Conservation (phyloP, 345 rosid genomes). For the Citrus cavaleriei region DNA sequence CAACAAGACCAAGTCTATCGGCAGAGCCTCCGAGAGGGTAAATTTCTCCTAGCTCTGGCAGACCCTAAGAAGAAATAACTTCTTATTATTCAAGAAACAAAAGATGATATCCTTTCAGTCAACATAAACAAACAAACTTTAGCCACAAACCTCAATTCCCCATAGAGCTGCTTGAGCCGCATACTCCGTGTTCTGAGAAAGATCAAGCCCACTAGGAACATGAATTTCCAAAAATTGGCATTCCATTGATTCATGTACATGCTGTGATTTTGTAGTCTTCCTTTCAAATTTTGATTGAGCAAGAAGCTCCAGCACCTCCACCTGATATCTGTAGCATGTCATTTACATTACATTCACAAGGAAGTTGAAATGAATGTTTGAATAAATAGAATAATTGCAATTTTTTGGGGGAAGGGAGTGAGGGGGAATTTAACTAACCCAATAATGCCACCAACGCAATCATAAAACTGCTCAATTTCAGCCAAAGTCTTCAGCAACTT, state of each 20-base stretch:
- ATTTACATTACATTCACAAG: constrained; percentile 1
- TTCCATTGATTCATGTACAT: constrained; percentile 40
- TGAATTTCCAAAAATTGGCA: constrained; percentile 70
- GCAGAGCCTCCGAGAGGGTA: constrained; percentile 93
- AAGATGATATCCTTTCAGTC: neutral
- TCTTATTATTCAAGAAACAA: constrained; percentile 41
- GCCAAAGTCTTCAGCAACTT: constrained; percentile 46
- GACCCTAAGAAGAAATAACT: constrained; percentile 61
- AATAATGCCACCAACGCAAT: constrained; percentile 90
- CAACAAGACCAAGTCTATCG: constrained; percentile 83
- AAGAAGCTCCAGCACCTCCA: constrained; percentile 80
- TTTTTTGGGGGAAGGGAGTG: neutral
- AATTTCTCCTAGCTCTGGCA: constrained; percentile 92
- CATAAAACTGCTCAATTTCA: constrained; percentile 72
- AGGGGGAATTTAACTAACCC: constrained; percentile 42
- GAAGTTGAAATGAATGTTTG: constrained; percentile 1
- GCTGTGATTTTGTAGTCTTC: constrained; percentile 36
- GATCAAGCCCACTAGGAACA: constrained; percentile 70
- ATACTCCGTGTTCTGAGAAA: constrained; percentile 58
- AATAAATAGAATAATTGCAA: neutral
- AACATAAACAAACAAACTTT: constrained; percentile 9
- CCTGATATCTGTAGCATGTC: constrained; percentile 66
- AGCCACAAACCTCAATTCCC: constrained; percentile 79
- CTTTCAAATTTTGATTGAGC: constrained; percentile 43
- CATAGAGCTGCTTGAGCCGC: constrained; percentile 90